Base-by-base conservation (phyloP, 1,284 basidiomycete genomes). In the Moesziomyces aphidis region DNA sequence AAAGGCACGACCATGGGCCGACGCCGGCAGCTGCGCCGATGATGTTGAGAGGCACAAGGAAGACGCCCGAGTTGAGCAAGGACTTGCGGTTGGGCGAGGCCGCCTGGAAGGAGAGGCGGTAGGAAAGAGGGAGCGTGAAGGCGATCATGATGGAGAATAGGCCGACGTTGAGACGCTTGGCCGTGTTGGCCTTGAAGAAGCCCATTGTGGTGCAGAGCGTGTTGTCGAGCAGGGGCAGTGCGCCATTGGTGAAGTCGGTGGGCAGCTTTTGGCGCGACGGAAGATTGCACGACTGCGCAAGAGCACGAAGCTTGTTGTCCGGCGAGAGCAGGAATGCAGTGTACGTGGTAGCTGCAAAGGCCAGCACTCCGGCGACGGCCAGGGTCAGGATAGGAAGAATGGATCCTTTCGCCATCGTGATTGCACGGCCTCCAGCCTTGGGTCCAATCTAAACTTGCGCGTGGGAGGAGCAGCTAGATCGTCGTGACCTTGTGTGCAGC, bases 31-130 rank as follows among this genome's bases (percentile, higher is more conserved):
- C 62, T 21, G 61, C 64, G n/a, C 73, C 69, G 21, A 76, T n/a
- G 17, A 42, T 47, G 55, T 61, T 67, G 56, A 76, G 61, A 15
- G 65, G 36, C 9, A 76, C 59, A 9, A 76, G 55, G 26, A 62
- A 21, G 50, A 72, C 1, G 5, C 63, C 73, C n/a, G 61, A 53
- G 43, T 69, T 65, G 51, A 76, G 42, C 3, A 42, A 9, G 1
- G 73, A 65, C 39, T 72, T 76, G 58, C 73, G 64, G 36, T 76
- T 76, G 0, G 73, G 73, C 45, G 73, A 76, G 24, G 72, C 73
- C 1, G 73, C 68, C 39, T 72, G 68, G 62, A 72, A 76, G 24
- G 55, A 68, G 54, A 76, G 73, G 23, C 69, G 69, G 22, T 68
- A 64, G 15, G 58, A 60, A 4, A 71, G 55, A 0, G 68, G 69